phyloP scores from a whole-genome alignment of 768 basidiomycete genomes.

The Boletus pseudopeckii region DNA sequence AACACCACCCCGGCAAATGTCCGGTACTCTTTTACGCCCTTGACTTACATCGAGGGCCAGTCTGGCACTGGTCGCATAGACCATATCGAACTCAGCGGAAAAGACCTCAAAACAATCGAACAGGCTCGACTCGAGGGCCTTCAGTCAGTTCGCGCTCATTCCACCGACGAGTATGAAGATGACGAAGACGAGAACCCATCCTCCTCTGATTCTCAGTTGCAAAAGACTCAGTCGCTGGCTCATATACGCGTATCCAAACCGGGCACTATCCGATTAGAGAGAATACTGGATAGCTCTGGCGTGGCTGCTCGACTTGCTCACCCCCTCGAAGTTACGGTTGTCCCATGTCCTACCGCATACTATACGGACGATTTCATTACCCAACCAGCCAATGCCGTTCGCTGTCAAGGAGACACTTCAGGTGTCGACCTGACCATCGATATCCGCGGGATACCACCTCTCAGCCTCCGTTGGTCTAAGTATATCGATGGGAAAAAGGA shows the following conservation, averaged over 20 bases:
- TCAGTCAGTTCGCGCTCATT: conserved; percentile 41
- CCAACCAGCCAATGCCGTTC: conserved; percentile 42
- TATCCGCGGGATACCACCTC: conserved; percentile 70
- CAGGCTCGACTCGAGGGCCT: conserved; percentile 51
- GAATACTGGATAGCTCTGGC: conserved; percentile 65
- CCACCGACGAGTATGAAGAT: conserved; percentile 65
- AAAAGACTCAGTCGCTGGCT: conserved; percentile 70
- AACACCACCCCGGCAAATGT: conserved; percentile 76
- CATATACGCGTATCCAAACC: conserved; percentile 73
- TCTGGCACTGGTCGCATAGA: conserved; percentile 46
- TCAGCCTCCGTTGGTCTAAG: conserved; percentile 75
- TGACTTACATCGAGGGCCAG: conserved; percentile 45
- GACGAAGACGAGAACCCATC: conserved; percentile 36
- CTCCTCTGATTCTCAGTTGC: conserved; percentile 47
- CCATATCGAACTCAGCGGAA: conserved; percentile 51
- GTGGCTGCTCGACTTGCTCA: conserved; percentile 71
- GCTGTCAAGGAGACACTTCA: conserved; percentile 67
- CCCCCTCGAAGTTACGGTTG: conserved; percentile 63
- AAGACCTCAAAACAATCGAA: conserved; percentile 68
- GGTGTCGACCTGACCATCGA: conserved; percentile 57
- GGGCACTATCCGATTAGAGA: conserved; percentile 71
- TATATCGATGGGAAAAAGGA: conserved; percentile 65
- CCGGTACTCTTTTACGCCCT: conserved; percentile 68
- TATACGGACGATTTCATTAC: conserved; percentile 46
- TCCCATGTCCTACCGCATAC: conserved; percentile 77